Conservation (phyloP, 2,329 filamentous ascomycete genomes). For the Drechslerella dactyloides region DNA sequence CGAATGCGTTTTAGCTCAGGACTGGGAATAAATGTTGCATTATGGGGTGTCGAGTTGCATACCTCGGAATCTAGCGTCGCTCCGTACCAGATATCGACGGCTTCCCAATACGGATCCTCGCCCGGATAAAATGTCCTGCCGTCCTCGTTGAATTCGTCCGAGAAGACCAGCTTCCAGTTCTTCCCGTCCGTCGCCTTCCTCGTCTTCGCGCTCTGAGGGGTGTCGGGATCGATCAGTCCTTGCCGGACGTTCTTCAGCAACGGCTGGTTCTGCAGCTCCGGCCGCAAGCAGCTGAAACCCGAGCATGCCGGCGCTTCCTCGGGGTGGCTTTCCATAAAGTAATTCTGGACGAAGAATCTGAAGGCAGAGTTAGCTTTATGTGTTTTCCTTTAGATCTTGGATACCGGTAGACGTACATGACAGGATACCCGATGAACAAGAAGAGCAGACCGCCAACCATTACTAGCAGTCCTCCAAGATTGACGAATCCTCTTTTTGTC, state of each 20-base stretch:
- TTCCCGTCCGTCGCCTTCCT: constrained; percentile 67
- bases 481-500: constrained; percentile 68
- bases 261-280: constrained; percentile 59
- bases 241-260: constrained; percentile 66
- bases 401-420: constrained; percentile 64
- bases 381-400: neutral
- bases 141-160: constrained; percentile 73
- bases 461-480: constrained; percentile 68
- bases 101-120: constrained; percentile 73
- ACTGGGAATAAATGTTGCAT: constrained; percentile 3
- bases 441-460: constrained; percentile 68
- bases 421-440: constrained; percentile 73
- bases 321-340: constrained; percentile 17
- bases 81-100: constrained; percentile 53
- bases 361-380: constrained; percentile 16
- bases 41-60: constrained; percentile 3
- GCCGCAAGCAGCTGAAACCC: constrained; percentile 63
- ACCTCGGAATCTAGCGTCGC: constrained; percentile 61
- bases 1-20: constrained; percentile 4
- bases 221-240: constrained; percentile 71
- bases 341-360: constrained; percentile 45
- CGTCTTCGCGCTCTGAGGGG: constrained; percentile 65
- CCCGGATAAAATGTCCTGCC: constrained; percentile 74
- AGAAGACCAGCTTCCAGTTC: constrained; percentile 70
- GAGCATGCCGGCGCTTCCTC: constrained; percentile 55